Evolutionary conservation across 2,329 filamentous ascomycete genomes (phyloP).

Genomic region (Bisporella sp.): DNA sequence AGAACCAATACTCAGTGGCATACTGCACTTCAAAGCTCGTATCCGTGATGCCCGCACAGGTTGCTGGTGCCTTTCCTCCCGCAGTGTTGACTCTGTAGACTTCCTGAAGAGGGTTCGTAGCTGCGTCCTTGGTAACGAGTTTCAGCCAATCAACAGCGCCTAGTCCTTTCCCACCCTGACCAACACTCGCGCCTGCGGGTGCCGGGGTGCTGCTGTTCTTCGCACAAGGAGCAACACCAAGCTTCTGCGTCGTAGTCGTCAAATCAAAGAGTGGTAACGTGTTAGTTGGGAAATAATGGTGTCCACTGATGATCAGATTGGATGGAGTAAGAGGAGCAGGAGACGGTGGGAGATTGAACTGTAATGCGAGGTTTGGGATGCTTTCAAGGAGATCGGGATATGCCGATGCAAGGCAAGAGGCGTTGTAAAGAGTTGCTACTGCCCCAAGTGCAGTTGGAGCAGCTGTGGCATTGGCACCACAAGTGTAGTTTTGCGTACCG

Average conservation of each 20-base stretch:
- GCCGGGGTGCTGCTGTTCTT: slow-evolving; percentile 57
- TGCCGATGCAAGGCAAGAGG: slow-evolving; percentile 67
- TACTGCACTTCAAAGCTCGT: slow-evolving; percentile 70
- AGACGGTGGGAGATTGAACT: slow-evolving; percentile 48
- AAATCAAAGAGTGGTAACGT: slow-evolving; percentile 78
- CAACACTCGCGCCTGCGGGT: slow-evolving; percentile 51
- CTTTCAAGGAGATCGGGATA: slow-evolving; percentile 59
- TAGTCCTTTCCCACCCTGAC: slow-evolving; percentile 50
- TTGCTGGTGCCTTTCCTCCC: slow-evolving; percentile 68
- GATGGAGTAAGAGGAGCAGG: slow-evolving; percentile 42
- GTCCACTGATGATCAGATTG: slow-evolving; percentile 59
- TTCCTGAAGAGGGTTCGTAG: slow-evolving; percentile 59
- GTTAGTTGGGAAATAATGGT: slow-evolving; percentile 71
- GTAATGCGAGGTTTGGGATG: slow-evolving; percentile 61
- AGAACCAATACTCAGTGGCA: slow-evolving; percentile 60
- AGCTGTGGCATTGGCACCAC: slow-evolving; percentile 54
- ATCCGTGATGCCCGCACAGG: slow-evolving; percentile 57
- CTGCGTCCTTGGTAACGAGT: slow-evolving; percentile 47
- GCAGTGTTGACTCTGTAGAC: slow-evolving; percentile 82
- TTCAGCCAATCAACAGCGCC: slow-evolving; percentile 77
- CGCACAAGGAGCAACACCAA: slow-evolving; percentile 55
- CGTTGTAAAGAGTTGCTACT: slow-evolving; percentile 80
- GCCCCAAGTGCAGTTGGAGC: slow-evolving; percentile 64
- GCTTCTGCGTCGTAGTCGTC: slow-evolving; percentile 44
- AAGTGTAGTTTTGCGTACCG: slow-evolving; percentile 93